Conservation (phyloP, 2,329 filamentous ascomycete species). For the Trichophyton rubrum region DNA sequence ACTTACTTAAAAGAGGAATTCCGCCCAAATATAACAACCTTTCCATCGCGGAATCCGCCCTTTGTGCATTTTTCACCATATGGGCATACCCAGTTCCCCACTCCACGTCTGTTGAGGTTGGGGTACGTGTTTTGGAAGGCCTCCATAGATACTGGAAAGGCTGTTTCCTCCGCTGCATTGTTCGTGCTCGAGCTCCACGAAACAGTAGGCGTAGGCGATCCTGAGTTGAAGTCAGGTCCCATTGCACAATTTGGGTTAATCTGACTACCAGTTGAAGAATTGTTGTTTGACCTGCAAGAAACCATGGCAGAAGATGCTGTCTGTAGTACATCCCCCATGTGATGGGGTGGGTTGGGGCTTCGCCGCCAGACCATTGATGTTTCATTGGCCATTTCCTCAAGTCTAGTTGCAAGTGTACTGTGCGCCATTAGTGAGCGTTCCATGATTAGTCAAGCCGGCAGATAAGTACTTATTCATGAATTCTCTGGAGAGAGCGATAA, state of each 20-base stretch:
- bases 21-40: not conserved
- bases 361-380: not conserved
- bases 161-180: not conserved
- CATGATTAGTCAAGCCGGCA: not conserved
- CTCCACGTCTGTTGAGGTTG: not conserved
- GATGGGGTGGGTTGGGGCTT: conserved; percentile 3
- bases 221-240: not conserved
- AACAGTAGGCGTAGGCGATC: not conserved
- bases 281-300: not conserved
- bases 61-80: not conserved
- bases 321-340: not conserved
- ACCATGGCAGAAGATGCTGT: not conserved
- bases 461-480: not conserved
- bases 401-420: not conserved
- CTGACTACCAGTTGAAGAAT: not conserved
- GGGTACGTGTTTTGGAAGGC: not conserved
- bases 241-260: not conserved
- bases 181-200: not conserved
- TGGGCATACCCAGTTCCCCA: not conserved
- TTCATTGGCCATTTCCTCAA: conserved; percentile 3
- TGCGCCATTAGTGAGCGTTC: not conserved
- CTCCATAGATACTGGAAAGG: not conserved
- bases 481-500: not conserved
- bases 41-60: not conserved
- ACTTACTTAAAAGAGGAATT: conserved; percentile 5